These are phyloP conservation scores for Citrus mangshanensis DNA, from an alignment of 345 rosid genomes.

Conservation along the genomic window DNA sequence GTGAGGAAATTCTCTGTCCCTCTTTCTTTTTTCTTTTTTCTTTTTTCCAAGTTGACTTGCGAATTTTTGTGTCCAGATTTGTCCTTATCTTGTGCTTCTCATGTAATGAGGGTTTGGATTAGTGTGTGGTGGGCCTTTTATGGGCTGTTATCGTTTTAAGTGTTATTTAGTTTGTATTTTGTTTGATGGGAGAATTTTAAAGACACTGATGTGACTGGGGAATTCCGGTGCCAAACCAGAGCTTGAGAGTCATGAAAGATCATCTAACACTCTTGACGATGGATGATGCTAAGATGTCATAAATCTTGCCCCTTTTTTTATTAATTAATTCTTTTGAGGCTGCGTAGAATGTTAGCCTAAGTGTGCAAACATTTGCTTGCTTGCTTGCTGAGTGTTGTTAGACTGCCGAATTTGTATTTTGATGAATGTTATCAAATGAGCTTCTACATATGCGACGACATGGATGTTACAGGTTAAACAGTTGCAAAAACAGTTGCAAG, in stretches of 20 bases:
- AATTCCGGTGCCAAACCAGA: background rate
- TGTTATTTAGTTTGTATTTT: background rate
- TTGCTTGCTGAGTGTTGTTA: background rate
- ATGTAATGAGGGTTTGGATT: background rate
- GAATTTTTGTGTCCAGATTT: background rate
- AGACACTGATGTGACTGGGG: background rate
- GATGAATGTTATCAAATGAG: background rate
- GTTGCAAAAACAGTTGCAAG: slow-evolving; percentile 70
- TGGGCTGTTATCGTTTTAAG: background rate
- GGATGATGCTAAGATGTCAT: background rate
- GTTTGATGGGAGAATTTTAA: background rate
- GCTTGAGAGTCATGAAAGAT: background rate
- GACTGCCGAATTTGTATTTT: background rate
- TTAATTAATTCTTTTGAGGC: background rate
- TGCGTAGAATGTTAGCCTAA: background rate
- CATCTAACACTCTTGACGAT: background rate
- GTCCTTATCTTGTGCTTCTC: background rate
- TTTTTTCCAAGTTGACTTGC: background rate
- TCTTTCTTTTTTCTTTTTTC: background rate
- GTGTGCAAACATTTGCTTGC: background rate
- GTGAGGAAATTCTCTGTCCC: slow-evolving; percentile 41
- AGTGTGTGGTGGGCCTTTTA: background rate
- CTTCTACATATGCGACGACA: slow-evolving; percentile 3
- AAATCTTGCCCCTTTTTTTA: background rate
- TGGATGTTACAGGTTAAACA: slow-evolving; percentile 52